Conservation (phyloP, 1,284 basidiomycete species). For the Austropuccinia psidii region DNA sequence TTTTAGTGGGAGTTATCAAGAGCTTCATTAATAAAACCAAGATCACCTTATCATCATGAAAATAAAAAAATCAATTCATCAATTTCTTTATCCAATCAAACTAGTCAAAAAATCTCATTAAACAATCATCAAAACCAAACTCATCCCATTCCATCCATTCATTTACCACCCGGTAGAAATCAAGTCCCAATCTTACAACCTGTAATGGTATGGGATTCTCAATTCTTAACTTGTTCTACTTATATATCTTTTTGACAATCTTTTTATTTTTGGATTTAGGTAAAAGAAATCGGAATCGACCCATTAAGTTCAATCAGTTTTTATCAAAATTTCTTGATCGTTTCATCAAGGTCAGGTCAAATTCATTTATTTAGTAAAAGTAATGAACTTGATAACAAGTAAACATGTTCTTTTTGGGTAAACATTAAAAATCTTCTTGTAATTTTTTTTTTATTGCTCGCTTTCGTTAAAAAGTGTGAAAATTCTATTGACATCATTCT, state of each 20-base stretch:
- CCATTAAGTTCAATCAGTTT: conserved; percentile 17
- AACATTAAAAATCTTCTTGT: neutral
- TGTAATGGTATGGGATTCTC: conserved; percentile 58
- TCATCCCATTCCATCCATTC: too few species aligned
- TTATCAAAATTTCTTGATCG: neutral
- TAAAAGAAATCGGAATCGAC: conserved; percentile 25
- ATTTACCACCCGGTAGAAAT: conserved; percentile 75
- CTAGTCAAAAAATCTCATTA: too few species aligned
- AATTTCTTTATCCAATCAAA: too few species aligned
- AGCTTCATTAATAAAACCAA: conserved; percentile 50
- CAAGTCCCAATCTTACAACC: conserved; percentile 86
- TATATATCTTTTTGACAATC: neutral
- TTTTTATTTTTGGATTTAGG: neutral
- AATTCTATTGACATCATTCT: too few species aligned
- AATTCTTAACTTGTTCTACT: neutral
- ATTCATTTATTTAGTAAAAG: conserved; percentile 9
- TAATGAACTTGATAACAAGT: too few species aligned
- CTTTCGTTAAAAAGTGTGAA: too few species aligned
- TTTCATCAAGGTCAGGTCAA: neutral
- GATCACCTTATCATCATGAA: conserved; percentile 58
- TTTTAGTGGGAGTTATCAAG: conserved; percentile 80
- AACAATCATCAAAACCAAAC: too few species aligned
- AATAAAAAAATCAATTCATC: too few species aligned
- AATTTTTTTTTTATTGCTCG: neutral
- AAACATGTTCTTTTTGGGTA: neutral